phyloP scores from a whole-genome alignment of 768 basidiomycete species.

The Leucosporidium scottii region DNA sequence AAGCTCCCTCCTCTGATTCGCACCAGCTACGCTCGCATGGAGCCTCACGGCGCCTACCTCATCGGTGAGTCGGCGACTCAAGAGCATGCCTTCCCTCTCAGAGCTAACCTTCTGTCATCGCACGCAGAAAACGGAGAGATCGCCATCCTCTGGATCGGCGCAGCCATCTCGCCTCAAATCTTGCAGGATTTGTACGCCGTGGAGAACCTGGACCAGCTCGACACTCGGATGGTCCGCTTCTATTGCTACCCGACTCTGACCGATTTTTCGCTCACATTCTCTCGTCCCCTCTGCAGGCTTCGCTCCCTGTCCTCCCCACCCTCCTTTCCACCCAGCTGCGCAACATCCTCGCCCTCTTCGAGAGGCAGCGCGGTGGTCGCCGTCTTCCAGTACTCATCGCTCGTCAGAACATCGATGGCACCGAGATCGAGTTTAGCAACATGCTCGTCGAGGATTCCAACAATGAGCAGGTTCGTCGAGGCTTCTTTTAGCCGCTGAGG shows the following conservation, averaged over 20 bases:
- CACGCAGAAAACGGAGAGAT: conserved; percentile 73
- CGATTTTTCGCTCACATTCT: not conserved
- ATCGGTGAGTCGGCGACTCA: conserved; percentile 54
- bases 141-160: conserved; percentile 85
- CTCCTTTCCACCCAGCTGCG: conserved; percentile 74
- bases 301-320: conserved; percentile 64
- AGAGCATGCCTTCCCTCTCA: not conserved
- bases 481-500: conserved; percentile 7
- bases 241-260: not conserved
- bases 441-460: conserved; percentile 96
- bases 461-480: conserved; percentile 51
- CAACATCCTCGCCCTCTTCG: conserved; percentile 65
- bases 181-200: conserved; percentile 75
- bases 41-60: conserved; percentile 81
- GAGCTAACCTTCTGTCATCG: not conserved
- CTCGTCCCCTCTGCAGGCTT: conserved; percentile 47
- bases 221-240: conserved; percentile 58
- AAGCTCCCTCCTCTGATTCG: conserved; percentile 72
- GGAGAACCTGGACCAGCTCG: conserved; percentile 65
- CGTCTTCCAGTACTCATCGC: conserved; percentile 56
- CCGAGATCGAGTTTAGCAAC: conserved; percentile 92
- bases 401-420: conserved; percentile 80
- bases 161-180: conserved; percentile 69
- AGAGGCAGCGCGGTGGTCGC: conserved; percentile 42
- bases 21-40: conserved; percentile 76